These are phyloP conservation scores for Aureobasidium zeae DNA, from an alignment of 2,329 filamentous ascomycete genomes.

Conservation along the genomic window DNA sequence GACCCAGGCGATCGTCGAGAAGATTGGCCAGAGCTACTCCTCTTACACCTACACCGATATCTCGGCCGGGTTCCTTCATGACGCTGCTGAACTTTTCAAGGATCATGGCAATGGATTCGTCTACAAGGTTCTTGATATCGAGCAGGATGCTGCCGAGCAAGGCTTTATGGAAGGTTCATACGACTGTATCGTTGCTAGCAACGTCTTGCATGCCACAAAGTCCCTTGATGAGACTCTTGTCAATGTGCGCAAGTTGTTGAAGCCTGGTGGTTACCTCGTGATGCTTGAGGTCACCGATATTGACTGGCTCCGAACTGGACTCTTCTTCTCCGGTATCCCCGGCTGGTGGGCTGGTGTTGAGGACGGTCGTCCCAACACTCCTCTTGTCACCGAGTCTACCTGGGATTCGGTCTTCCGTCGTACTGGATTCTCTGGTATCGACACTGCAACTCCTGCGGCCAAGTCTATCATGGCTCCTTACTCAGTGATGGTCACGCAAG, in stretches of 20 bases:
- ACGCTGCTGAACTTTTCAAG: conserved; percentile 1
- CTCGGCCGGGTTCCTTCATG: conserved; percentile 30
- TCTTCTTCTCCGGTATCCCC: conserved; percentile 27
- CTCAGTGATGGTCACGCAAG: conserved; percentile 4
- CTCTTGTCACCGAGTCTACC: conserved; percentile 22
- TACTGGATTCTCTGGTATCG: conserved; percentile 30
- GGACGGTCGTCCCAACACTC: conserved; percentile 25
- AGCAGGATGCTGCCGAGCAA: conserved; percentile 34
- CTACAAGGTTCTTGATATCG: conserved; percentile 12
- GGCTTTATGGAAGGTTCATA: conserved; percentile 35
- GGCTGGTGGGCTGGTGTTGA: conserved; percentile 30
- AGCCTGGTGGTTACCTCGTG: conserved; percentile 23
- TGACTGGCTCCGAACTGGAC: conserved; percentile 21
- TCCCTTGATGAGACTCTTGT: conserved; percentile 19
- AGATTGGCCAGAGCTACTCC: conserved; percentile 26
- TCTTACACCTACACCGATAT: conserved; percentile 42
- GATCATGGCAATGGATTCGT: not conserved
- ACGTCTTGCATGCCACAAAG: conserved; percentile 23
- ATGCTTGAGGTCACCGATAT: conserved; percentile 25
- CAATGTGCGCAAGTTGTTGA: conserved; percentile 22
- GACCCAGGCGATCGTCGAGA: conserved; percentile 30
- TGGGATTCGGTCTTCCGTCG: conserved; percentile 29
- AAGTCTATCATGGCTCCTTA: conserved; percentile 4
- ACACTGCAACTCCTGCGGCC: conserved; percentile 14
- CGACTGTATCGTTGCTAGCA: conserved; percentile 24